Evolutionary conservation across 2,329 filamentous ascomycete genomes (phyloP), one percentile per base, ranked within the genome.

Genomic region (Helicocarpus griseus): DNA sequence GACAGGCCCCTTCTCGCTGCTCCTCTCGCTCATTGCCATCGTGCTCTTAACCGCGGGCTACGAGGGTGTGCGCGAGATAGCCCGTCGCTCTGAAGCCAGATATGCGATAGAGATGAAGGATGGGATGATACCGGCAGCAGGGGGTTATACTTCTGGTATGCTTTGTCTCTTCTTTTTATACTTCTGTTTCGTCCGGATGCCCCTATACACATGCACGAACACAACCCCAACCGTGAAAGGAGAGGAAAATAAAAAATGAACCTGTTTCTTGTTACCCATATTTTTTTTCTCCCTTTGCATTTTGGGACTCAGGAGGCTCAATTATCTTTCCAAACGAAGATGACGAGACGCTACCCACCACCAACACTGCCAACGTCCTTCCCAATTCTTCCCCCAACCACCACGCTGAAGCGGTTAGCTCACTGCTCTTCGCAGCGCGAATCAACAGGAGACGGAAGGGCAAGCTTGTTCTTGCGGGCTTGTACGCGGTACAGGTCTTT

Each of bases 401-500:
- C 38, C 53, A 55, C 43, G 28, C 35, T 40, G 53, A 58, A 53
- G 75, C 79, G 78, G 73, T 74, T 67, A 78, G 81, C 82, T 85
- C 81, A 85, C 80, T 81, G 68, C 77, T 85, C 71, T 77, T 78
- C 73, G 74, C 84, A 94, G 87, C 87, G 69, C 69, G 72, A 46
- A 80, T 77, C 65, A 79, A 80, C 67, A 73, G 70, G 57, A 73
- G 81, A 67, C 80, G 82, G 70, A 81, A 79, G 63, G 84, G 82
- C 48, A 89, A 87, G 69, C 65, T 94, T 55, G 73, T 88, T 68
- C 91, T 95, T 76, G 87, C 87, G 26, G 70, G 79, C 29, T 73
- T 98, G 51, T 98, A 98, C 74, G 91, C 85, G 19, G 70, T 93
- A 48, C 93, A 98, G 75, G 94, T 93, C 60, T 97, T 97, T 70